These are phyloP conservation scores for Penicillium sp. DNA, from an alignment of 2,329 filamentous ascomycete genomes.

Conservation along the genomic window DNA sequence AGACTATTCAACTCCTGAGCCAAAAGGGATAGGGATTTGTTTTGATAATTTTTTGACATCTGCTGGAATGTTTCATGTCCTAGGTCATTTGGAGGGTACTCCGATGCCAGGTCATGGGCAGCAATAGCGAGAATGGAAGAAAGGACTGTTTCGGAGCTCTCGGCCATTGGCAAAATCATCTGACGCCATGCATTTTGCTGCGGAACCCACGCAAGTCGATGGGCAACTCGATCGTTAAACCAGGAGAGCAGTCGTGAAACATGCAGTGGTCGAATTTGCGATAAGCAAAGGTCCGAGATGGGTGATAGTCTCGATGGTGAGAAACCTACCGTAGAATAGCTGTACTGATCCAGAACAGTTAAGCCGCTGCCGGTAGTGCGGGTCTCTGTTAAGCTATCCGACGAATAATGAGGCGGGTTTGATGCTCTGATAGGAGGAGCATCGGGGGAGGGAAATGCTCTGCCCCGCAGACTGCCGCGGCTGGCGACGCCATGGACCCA, in stretches of 20 bases:
- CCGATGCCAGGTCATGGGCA: slow-evolving; percentile 17
- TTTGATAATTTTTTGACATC: slow-evolving; percentile 8
- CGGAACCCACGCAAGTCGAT: slow-evolving; percentile 12
- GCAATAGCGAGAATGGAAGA: slow-evolving; percentile 21
- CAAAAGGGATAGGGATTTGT: slow-evolving; percentile 2
- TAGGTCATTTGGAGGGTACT: slow-evolving; percentile 1
- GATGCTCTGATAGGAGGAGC: not conserved
- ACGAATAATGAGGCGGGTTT: not conserved
- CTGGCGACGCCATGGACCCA: slow-evolving; percentile 29
- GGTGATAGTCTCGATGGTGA: not conserved
- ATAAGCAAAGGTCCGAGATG: not conserved
- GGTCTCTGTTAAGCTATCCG: not conserved
- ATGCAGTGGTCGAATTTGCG: slow-evolving; percentile 1
- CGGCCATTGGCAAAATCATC: slow-evolving; percentile 19
- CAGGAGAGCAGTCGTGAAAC: slow-evolving; percentile 3
- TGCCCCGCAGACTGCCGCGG: slow-evolving; percentile 25
- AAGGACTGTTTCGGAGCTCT: slow-evolving; percentile 19
- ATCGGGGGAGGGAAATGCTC: slow-evolving; percentile 15
- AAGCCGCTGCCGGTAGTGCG: not conserved
- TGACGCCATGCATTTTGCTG: slow-evolving; percentile 21
- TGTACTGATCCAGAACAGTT: not conserved
- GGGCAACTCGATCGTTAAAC: slow-evolving; percentile 10
- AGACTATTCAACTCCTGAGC: slow-evolving; percentile 5
- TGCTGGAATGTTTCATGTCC: slow-evolving; percentile 3
- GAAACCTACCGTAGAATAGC: not conserved